Evolutionary conservation across 768 basidiomycete species (phyloP), one percentile per base, ranked within the genome.

Genomic region (Roridomyces roridus): DNA sequence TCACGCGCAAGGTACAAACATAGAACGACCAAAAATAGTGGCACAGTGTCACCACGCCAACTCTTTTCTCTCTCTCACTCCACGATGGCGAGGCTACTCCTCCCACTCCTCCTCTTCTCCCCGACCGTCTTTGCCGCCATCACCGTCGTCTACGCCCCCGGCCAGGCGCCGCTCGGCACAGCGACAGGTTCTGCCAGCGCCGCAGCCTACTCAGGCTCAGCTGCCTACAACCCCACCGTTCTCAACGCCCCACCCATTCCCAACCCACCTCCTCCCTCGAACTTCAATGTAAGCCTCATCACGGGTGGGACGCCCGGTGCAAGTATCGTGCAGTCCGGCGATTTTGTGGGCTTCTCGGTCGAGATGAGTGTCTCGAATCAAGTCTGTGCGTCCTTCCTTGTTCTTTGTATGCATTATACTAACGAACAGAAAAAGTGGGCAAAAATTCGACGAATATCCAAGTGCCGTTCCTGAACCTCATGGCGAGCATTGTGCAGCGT

Each of bases 381-480:
- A 47, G 67, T 80, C 31, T 63, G 76, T 75, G 45, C 59, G 74
- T 73, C 20, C 14, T 3, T 31, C 43, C 21, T 39, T 25, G 17
- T 46, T 40, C 0, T 14, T 23, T 17, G 7, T 36, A 67, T 67
- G 29, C 28, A 40, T 21, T 11, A 14, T 5, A 25, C 31, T 8
- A 12, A 43, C 35, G 24, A n/a, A 28, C n/a, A 14, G 5, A 3
- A n/a, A n/a, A 20, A 46, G 37, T 45, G 40, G 44, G 35, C 5
- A 47, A 40, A 49, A 57, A 43, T 46, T 47, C 55, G 47, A 37
- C 74, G 17, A 66, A 72, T 42, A 57, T 79, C 24, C 71, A 74
- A 29, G 70, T 81, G 53, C 73, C 80, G 0, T 85, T 86, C 72
- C 75, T 86, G 18, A 86, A 86, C 65, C 76, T 85, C 45, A 73